These are phyloP conservation scores for Metschnikowia corniflorae DNA, from an alignment of 805 yeast species.

Conservation along the genomic window DNA sequence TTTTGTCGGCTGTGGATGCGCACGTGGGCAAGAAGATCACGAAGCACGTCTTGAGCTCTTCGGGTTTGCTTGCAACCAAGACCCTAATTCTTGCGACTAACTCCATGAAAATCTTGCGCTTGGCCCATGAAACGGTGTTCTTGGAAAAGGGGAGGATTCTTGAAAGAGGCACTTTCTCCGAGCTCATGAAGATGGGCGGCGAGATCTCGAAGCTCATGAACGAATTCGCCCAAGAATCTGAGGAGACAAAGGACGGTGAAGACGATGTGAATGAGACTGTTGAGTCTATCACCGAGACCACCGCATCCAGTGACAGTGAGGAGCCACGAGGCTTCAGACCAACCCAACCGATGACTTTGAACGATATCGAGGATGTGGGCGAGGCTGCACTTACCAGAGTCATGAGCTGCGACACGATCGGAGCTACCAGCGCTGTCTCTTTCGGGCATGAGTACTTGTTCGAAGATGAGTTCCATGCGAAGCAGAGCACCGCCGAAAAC, in stretches of 20 bases:
- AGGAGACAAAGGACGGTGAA: slow-evolving; percentile 8
- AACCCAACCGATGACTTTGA: slow-evolving; percentile 18
- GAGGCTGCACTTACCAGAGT: slow-evolving; percentile 16
- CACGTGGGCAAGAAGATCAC: slow-evolving; percentile 60
- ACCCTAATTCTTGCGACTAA: slow-evolving; percentile 59
- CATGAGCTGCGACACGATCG: slow-evolving; percentile 17
- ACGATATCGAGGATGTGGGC: slow-evolving; percentile 18
- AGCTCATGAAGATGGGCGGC: slow-evolving; percentile 39
- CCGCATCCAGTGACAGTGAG: slow-evolving; percentile 9
- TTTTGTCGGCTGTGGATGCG: slow-evolving; percentile 69
- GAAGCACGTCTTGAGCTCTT: slow-evolving; percentile 42
- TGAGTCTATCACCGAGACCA: background rate
- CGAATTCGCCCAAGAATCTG: slow-evolving; percentile 28
- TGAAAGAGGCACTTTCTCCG: slow-evolving; percentile 54
- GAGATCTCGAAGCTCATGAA: slow-evolving; percentile 31
- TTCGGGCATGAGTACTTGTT: slow-evolving; percentile 30
- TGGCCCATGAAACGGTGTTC: slow-evolving; percentile 59
- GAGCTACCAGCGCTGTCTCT: slow-evolving; percentile 31
- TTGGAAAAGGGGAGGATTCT: slow-evolving; percentile 51
- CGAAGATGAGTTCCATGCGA: slow-evolving; percentile 24
- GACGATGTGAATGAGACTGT: slow-evolving; percentile 6
- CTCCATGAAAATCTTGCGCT: slow-evolving; percentile 49
- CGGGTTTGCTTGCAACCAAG: slow-evolving; percentile 50
- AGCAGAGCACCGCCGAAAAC: slow-evolving; percentile 13
- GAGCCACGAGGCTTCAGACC: slow-evolving; percentile 8